Conservation (phyloP, 352 stramenopile genomes). For the Globisporangium emineosum region DNA sequence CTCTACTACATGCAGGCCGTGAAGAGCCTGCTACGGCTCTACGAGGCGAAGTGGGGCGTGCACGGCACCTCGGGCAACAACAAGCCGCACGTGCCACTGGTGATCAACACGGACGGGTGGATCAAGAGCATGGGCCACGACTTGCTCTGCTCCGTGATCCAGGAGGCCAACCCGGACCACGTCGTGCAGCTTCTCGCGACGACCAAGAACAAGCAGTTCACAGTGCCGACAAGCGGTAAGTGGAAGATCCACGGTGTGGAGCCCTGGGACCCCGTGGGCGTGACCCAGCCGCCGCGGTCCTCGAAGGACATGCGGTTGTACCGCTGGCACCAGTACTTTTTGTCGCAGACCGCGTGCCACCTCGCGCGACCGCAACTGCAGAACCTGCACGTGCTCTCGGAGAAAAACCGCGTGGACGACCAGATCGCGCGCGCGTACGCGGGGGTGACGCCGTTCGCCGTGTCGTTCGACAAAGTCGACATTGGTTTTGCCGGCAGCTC, state of each 20-base stretch:
- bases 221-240: conserved; percentile 43
- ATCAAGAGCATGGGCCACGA: conserved; percentile 96
- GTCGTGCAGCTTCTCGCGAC: conserved; percentile 93
- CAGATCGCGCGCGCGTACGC: conserved; percentile 55
- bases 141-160: conserved; percentile 90
- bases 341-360: conserved; percentile 31
- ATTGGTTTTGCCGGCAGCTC: conserved; percentile 54
- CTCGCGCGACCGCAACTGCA: conserved; percentile 44
- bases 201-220: conserved; percentile 86
- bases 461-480: conserved; percentile 60
- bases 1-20: conserved; percentile 75
- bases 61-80: conserved; percentile 8
- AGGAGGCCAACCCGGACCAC: conserved; percentile 81
- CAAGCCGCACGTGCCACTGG: conserved; percentile 62
- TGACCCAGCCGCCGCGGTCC: conserved; percentile 60
- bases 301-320: conserved; percentile 84
- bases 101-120: conserved; percentile 98
- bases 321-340: conserved; percentile 80
- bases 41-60: conserved; percentile 49
- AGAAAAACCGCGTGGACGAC: conserved; percentile 62
- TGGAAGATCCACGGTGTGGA: conserved; percentile 61
- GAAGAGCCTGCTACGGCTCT: conserved; percentile 63
- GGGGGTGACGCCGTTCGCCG: conserved; percentile 38
- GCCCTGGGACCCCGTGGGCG: conserved; percentile 64
- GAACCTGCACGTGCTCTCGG: conserved; percentile 65